Percentiles rank a stretch among this genome's conserved stretches.
phyloP scores from a whole-genome alignment of 2,329 filamentous ascomycete species.

The Clarireedia homoeocarpa region DNA sequence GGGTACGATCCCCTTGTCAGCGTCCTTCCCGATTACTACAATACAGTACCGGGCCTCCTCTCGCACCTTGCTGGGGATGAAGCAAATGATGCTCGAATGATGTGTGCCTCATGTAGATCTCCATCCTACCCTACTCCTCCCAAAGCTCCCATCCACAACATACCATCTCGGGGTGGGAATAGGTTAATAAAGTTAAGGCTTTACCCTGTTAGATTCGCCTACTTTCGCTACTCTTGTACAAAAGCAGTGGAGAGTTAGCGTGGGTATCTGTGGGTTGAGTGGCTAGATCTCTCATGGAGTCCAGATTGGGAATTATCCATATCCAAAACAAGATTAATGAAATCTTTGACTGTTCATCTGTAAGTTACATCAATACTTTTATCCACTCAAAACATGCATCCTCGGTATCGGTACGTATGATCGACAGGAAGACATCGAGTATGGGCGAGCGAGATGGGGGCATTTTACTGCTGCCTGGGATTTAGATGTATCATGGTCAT shows the following conservation, averaged over 20 bases:
- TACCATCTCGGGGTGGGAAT: too few species aligned
- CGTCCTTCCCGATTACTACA: background rate
- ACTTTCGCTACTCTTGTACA: slow-evolving; percentile 8
- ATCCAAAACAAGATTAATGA: background rate
- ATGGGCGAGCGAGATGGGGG: background rate
- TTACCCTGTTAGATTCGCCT: slow-evolving; percentile 4
- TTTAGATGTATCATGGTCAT: background rate
- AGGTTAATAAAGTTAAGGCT: too few species aligned
- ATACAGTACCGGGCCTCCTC: background rate
- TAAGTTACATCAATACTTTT: slow-evolving; percentile 8
- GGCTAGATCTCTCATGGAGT: slow-evolving; percentile 1
- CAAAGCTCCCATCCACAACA: background rate
- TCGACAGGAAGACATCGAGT: background rate
- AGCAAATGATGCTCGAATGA: background rate
- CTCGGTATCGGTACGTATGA: background rate
- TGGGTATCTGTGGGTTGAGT: background rate
- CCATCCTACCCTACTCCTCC: background rate
- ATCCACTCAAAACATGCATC: background rate
- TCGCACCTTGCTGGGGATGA: background rate
- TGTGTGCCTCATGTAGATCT: background rate
- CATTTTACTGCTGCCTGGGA: background rate
- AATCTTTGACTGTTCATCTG: background rate
- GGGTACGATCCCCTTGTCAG: background rate
- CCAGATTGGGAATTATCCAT: background rate
- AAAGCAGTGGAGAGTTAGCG: background rate